Percentiles rank a stretch among this genome's conserved stretches.
These are phyloP conservation scores for Cutaneotrichosporon sp. DNA, from an alignment of 1,284 basidiomycete species.

Conservation along the genomic window DNA sequence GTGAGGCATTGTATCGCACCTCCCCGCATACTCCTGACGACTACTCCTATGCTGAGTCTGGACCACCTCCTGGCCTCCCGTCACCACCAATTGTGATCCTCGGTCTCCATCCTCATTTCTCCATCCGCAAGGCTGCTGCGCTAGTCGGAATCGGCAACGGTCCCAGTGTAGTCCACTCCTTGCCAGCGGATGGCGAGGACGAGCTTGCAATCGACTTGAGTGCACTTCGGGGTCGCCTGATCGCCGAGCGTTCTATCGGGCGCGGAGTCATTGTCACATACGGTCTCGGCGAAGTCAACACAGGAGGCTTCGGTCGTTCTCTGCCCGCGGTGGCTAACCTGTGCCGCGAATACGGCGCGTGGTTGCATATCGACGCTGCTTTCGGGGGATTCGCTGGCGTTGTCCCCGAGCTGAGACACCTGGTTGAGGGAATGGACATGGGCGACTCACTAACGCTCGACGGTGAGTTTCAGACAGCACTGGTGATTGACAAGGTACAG, in stretches of 20 bases:
- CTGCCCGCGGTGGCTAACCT: constrained; percentile 42
- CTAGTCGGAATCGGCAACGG: constrained; percentile 51
- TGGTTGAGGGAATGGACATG: constrained; percentile 46
- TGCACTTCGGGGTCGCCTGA: constrained; percentile 40
- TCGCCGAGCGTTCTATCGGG: constrained; percentile 26
- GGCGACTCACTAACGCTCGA: constrained; percentile 53
- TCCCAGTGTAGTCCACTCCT: constrained; percentile 41
- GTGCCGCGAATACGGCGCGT: constrained; percentile 49
- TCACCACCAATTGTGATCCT: constrained; percentile 46
- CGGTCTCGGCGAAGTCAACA: constrained; percentile 54
- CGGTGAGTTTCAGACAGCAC: constrained; percentile 34
- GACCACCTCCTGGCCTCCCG: constrained; percentile 35
- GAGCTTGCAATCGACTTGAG: constrained; percentile 48
- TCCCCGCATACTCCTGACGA: neutral
- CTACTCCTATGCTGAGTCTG: constrained; percentile 43
- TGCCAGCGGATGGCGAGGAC: constrained; percentile 31
- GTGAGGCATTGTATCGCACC: constrained; percentile 37
- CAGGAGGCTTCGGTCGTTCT: constrained; percentile 49
- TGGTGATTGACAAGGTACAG: constrained; percentile 21
- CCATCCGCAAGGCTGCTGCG: constrained; percentile 51
- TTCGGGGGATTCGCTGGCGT: constrained; percentile 45
- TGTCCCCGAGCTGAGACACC: constrained; percentile 45
- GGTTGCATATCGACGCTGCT: constrained; percentile 53
- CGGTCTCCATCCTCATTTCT: constrained; percentile 48
- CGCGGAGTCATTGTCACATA: constrained; percentile 48